These are phyloP conservation scores for Didymella exigua DNA, from an alignment of 2,329 filamentous ascomycete species.

Conservation along the genomic window DNA sequence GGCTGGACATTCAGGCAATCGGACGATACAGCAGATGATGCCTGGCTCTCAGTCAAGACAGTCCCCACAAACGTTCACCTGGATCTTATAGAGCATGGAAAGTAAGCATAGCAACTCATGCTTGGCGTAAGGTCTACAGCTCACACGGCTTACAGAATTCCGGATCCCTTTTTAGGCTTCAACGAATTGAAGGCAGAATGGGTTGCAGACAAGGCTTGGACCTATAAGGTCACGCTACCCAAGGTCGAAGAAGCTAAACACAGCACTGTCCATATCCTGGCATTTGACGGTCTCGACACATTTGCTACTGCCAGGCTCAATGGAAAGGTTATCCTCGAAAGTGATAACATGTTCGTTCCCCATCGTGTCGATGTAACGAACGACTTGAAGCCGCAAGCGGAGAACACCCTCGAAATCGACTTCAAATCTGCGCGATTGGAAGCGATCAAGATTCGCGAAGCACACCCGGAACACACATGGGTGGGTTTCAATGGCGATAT, in stretches of 20 bases:
- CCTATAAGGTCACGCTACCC: slow-evolving; percentile 53
- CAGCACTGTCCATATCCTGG: slow-evolving; percentile 54
- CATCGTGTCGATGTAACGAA: slow-evolving; percentile 61
- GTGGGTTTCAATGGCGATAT: slow-evolving; percentile 59
- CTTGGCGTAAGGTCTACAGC: not conserved
- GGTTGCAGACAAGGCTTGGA: slow-evolving; percentile 57
- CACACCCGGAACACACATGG: slow-evolving; percentile 63
- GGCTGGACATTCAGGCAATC: slow-evolving; percentile 56
- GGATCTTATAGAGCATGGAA: slow-evolving; percentile 54
- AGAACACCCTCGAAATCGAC: slow-evolving; percentile 60
- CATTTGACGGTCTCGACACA: slow-evolving; percentile 69
- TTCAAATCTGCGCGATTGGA: slow-evolving; percentile 63
- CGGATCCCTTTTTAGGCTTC: slow-evolving; percentile 57
- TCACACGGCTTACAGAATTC: slow-evolving; percentile 48
- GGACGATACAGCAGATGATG: slow-evolving; percentile 45
- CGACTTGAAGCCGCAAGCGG: slow-evolving; percentile 41
- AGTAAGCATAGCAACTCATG: slow-evolving; percentile 43
- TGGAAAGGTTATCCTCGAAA: slow-evolving; percentile 57
- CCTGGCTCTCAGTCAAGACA: slow-evolving; percentile 53
- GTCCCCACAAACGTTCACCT: slow-evolving; percentile 57
- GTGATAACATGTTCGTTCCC: slow-evolving; percentile 69
- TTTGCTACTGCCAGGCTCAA: slow-evolving; percentile 66
- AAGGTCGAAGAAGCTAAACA: slow-evolving; percentile 31
- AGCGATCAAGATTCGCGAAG: slow-evolving; percentile 59
- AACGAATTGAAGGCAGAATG: slow-evolving; percentile 58